These are phyloP conservation scores for Echria macrotheca DNA, from an alignment of 495 filamentous ascomycete genomes.

Conservation along the genomic window DNA sequence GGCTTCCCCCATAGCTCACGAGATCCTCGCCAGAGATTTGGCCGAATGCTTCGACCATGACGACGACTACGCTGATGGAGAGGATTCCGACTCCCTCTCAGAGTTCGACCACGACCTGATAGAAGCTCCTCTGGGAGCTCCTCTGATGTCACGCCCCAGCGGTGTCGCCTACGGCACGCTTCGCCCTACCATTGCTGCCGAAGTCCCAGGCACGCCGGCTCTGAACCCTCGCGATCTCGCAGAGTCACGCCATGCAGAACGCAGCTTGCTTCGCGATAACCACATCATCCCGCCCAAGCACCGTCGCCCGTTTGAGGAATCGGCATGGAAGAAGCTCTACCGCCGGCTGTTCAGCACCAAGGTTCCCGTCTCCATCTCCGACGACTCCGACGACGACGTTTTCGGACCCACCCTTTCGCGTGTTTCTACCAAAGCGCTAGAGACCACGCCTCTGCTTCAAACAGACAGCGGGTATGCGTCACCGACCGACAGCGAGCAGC, in stretches of 20 bases:
- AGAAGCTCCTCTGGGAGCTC: constrained; percentile 37
- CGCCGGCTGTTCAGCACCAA: constrained; percentile 42
- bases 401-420: constrained; percentile 33
- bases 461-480: constrained; percentile 8
- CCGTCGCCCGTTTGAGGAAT: constrained; percentile 20
- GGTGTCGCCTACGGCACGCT: constrained; percentile 58
- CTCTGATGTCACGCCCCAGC: constrained; percentile 60
- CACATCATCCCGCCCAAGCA: constrained; percentile 64
- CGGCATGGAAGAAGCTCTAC: constrained; percentile 27
- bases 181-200: constrained; percentile 36
- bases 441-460: constrained; percentile 34
- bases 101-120: constrained; percentile 32
- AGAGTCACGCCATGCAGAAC: constrained; percentile 64
- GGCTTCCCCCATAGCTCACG: constrained; percentile 54
- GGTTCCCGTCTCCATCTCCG: constrained; percentile 47
- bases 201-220: constrained; percentile 49
- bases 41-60: constrained; percentile 44
- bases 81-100: constrained; percentile 5
- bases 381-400: constrained; percentile 36
- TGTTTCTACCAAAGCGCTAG: constrained; percentile 23
- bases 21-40: constrained; percentile 64
- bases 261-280: constrained; percentile 72
- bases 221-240: constrained; percentile 44
- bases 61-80: constrained; percentile 29
- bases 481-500: constrained; percentile 28